Conservation (phyloP, 768 basidiomycete genomes). For the Lactarius indigo region DNA sequence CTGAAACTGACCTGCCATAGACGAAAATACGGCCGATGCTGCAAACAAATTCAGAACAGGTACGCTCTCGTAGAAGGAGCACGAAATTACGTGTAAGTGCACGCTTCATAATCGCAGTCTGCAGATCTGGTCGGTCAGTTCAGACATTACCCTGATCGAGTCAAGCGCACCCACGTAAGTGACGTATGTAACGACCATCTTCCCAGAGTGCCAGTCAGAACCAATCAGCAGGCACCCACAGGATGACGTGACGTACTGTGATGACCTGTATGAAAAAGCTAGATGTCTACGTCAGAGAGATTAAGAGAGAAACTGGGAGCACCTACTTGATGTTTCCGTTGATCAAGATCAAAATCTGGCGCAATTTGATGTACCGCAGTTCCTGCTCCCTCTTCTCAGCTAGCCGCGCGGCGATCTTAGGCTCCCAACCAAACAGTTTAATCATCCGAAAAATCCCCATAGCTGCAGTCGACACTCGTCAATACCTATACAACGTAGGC, state of each 20-base stretch:
- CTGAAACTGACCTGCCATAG: constrained; percentile 25
- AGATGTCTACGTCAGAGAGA: background rate
- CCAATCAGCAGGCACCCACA: background rate
- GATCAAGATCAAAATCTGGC: constrained; percentile 35
- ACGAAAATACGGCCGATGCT: constrained; percentile 33
- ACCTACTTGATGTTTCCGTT: constrained; percentile 34
- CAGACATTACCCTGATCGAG: background rate
- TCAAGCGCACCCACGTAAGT: constrained; percentile 28
- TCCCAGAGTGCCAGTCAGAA: background rate
- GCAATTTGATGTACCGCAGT: constrained; percentile 35
- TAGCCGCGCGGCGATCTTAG: constrained; percentile 37
- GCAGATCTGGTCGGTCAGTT: background rate
- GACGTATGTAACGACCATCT: constrained; percentile 37
- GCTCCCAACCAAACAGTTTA: constrained; percentile 64
- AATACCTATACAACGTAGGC: background rate
- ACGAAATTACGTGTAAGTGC: constrained; percentile 30
- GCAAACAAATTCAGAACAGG: background rate
- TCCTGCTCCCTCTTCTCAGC: constrained; percentile 39
- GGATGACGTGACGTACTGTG: constrained; percentile 26
- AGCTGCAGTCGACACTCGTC: constrained; percentile 26
- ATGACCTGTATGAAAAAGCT: constrained; percentile 41
- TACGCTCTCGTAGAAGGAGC: background rate
- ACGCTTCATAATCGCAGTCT: constrained; percentile 35
- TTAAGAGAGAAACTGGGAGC: background rate
- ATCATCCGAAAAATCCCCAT: constrained; percentile 43